Conservation (phyloP, 306 rosid species). For the Quillaja saponaria region DNA sequence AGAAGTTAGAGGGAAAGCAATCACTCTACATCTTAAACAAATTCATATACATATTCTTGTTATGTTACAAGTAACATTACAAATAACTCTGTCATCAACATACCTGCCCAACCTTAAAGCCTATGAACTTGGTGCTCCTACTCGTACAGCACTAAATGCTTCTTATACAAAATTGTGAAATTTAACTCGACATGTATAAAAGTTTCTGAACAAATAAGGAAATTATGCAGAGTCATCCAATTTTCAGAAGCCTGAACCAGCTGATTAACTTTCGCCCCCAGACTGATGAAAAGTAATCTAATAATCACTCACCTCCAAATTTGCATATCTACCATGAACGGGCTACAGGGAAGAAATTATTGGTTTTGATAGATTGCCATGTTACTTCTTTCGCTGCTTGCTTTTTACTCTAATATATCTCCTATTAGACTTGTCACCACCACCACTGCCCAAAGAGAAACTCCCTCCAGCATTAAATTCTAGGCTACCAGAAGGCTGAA, state of each 20-base stretch:
- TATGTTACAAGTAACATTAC: constrained; percentile 62
- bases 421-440: constrained; percentile 70
- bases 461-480: constrained; percentile 58
- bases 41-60: constrained; percentile 6
- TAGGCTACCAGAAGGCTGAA: constrained; percentile 74
- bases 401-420: constrained; percentile 47
- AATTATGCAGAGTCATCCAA: constrained; percentile 12
- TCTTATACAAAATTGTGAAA: constrained; percentile 65
- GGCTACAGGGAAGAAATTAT: constrained; percentile 17
- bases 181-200: constrained; percentile 23
- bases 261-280: constrained; percentile 9
- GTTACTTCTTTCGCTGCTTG: constrained; percentile 66
- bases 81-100: constrained; percentile 27
- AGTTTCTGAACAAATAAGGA: constrained; percentile 7
- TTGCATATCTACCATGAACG: not conserved
- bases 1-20: no score
- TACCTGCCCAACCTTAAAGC: constrained; percentile 37
- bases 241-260: constrained; percentile 6
- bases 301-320: not conserved
- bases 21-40: no score
- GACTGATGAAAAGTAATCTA: no score
- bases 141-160: constrained; percentile 42
- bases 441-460: constrained; percentile 82
- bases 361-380: constrained; percentile 19
- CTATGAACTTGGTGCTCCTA: constrained; percentile 39